Conservation (phyloP, 2,329 filamentous ascomycete genomes). For the Fusarium clavum region DNA sequence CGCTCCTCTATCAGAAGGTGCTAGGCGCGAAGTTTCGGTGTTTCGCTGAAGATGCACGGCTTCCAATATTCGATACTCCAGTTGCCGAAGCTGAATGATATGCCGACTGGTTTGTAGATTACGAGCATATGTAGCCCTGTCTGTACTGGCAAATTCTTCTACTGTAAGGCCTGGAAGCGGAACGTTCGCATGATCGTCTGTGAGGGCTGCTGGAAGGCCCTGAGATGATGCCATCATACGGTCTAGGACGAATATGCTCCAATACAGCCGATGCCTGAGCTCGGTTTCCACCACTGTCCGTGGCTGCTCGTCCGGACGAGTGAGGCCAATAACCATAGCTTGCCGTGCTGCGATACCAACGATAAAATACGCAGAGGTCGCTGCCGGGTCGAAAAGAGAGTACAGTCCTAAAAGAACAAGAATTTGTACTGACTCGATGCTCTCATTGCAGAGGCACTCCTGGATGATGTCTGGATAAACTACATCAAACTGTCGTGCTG, state of each 20-base stretch:
- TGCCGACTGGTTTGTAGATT: slow-evolving; percentile 59
- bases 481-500: slow-evolving; percentile 51
- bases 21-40: slow-evolving; percentile 47
- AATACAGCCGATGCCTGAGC: slow-evolving; percentile 56
- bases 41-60: slow-evolving; percentile 51
- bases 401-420: slow-evolving; percentile 57
- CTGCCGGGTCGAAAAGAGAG: slow-evolving; percentile 57
- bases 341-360: slow-evolving; percentile 56
- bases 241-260: slow-evolving; percentile 60
- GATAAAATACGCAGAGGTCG: slow-evolving; percentile 55
- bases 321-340: slow-evolving; percentile 54
- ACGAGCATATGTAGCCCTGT: slow-evolving; percentile 53
- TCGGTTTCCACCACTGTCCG: slow-evolving; percentile 46
- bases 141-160: slow-evolving; percentile 58
- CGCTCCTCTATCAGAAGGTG: slow-evolving; percentile 49
- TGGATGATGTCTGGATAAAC: slow-evolving; percentile 56
- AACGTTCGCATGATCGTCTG: slow-evolving; percentile 54
- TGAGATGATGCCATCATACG: slow-evolving; percentile 58
- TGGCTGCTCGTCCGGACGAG: slow-evolving; percentile 48
- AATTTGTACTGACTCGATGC: slow-evolving; percentile 55
- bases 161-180: slow-evolving; percentile 58
- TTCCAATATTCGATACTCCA: slow-evolving; percentile 56
- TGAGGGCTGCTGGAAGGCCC: slow-evolving; percentile 55
- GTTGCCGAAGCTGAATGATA: slow-evolving; percentile 57
- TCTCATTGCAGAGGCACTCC: slow-evolving; percentile 53